These are phyloP conservation scores for Pyricularia grisea DNA, from an alignment of 2,329 filamentous ascomycete genomes.

Conservation along the genomic window DNA sequence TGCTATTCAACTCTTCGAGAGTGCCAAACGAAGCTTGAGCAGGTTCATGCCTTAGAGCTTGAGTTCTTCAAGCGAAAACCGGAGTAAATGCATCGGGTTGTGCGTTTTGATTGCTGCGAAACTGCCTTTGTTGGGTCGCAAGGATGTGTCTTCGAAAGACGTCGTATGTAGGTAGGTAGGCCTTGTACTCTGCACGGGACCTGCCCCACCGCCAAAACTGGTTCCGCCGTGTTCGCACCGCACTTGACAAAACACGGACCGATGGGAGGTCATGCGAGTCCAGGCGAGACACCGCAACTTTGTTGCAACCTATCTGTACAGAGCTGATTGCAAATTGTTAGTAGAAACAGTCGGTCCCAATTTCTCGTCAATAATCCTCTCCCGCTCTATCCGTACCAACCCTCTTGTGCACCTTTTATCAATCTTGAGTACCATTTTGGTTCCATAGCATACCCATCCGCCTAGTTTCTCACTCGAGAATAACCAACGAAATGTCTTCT, in stretches of 20 bases:
- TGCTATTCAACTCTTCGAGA: not conserved
- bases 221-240: not conserved
- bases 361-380: not conserved
- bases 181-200: not conserved
- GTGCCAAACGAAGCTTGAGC: not conserved
- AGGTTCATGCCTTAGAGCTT: not conserved
- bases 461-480: not conserved
- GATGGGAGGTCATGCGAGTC: not conserved
- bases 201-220: not conserved
- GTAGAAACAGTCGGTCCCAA: not conserved
- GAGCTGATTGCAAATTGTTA: not conserved
- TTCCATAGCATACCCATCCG: not conserved
- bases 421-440: not conserved
- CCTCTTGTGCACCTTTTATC: not conserved
- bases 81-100: not conserved
- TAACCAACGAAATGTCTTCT: slow-evolving; percentile 14
- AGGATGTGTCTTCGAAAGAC: not conserved
- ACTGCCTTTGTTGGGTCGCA: not conserved
- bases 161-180: not conserved
- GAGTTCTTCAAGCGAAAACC: too few species aligned
- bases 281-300: not conserved
- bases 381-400: not conserved
- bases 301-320: not conserved
- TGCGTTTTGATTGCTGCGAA: not conserved
- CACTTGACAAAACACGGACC: not conserved